Conservation (phyloP, 2,329 filamentous ascomycete genomes). For the Canariomyces notabilis region DNA sequence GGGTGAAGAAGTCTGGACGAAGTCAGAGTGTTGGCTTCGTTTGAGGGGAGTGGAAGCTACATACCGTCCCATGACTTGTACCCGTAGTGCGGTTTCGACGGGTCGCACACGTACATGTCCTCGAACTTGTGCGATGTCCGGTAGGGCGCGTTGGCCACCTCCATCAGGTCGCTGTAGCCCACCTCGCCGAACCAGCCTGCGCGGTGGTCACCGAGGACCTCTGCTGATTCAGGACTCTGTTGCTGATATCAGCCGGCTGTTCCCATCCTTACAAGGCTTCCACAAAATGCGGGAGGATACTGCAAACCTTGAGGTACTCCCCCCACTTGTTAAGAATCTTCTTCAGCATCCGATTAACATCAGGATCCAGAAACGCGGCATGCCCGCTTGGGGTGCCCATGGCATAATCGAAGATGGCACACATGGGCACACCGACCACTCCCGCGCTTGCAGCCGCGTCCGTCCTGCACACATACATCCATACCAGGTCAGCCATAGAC, state of each 20-base stretch:
- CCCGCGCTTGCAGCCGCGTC: constrained; percentile 46
- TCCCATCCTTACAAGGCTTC: neutral
- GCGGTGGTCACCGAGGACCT: constrained; percentile 40
- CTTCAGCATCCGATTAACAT: constrained; percentile 50
- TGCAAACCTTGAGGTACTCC: constrained; percentile 42
- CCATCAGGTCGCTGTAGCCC: constrained; percentile 43
- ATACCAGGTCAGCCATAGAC: neutral
- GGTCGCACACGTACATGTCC: constrained; percentile 57
- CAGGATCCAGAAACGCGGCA: constrained; percentile 50
- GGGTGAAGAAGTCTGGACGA: constrained; percentile 54
- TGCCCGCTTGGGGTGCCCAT: constrained; percentile 51
- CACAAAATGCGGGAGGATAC: neutral
- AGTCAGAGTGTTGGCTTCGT: no score
- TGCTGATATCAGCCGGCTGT: neutral
- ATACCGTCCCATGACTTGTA: constrained; percentile 62
- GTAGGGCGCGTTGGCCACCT: constrained; percentile 45
- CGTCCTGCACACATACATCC: constrained; percentile 28
- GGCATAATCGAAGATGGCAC: constrained; percentile 50
- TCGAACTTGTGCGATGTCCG: constrained; percentile 46
- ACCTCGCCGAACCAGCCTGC: constrained; percentile 53
- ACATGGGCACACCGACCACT: constrained; percentile 51
- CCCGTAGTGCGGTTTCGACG: constrained; percentile 48
- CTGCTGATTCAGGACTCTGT: constrained; percentile 48
- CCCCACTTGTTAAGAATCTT: constrained; percentile 56
- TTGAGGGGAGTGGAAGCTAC: neutral